Conservation (phyloP, 345 rosid species). For the Hypericum androsaemum region DNA sequence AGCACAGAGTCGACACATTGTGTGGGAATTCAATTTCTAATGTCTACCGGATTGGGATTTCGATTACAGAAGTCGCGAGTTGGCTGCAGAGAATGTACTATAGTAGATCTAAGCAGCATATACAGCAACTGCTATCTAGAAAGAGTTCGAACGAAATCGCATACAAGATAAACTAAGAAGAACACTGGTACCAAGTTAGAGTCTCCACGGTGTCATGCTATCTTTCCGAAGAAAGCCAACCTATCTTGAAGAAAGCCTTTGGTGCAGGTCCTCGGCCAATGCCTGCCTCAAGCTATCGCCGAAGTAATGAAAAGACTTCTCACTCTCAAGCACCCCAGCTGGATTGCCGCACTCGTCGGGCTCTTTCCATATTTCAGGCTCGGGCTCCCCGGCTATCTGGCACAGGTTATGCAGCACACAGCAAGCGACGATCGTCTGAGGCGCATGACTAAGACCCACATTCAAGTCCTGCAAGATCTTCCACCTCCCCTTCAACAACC, state of each 20-base stretch:
- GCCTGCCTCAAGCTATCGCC: constrained; percentile 92
- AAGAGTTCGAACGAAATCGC: background rate
- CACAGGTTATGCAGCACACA: constrained; percentile 96
- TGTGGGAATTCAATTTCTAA: too few species aligned
- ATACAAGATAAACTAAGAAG: background rate
- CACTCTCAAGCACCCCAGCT: constrained; percentile 66
- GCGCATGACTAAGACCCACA: constrained; percentile 87
- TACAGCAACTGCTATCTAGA: constrained; percentile 10
- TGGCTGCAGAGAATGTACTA: too few species aligned
- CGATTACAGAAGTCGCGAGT: too few species aligned
- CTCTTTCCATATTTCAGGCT: constrained; percentile 78
- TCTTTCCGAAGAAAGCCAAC: constrained; percentile 10
- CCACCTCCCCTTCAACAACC: constrained; percentile 88
- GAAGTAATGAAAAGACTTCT: constrained; percentile 64
- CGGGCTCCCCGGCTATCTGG: constrained; percentile 94
- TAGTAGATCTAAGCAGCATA: background rate
- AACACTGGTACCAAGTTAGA: constrained; percentile 17
- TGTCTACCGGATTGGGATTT: too few species aligned
- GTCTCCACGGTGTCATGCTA: constrained; percentile 9
- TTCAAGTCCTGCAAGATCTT: constrained; percentile 89
- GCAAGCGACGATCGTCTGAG: constrained; percentile 95
- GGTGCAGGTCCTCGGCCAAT: constrained; percentile 88
- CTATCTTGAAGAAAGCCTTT: constrained; percentile 76
- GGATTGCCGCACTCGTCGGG: constrained; percentile 69
- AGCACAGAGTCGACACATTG: too few species aligned